Conservation (phyloP, 768 basidiomycete genomes). For the Trametes meyenii region DNA sequence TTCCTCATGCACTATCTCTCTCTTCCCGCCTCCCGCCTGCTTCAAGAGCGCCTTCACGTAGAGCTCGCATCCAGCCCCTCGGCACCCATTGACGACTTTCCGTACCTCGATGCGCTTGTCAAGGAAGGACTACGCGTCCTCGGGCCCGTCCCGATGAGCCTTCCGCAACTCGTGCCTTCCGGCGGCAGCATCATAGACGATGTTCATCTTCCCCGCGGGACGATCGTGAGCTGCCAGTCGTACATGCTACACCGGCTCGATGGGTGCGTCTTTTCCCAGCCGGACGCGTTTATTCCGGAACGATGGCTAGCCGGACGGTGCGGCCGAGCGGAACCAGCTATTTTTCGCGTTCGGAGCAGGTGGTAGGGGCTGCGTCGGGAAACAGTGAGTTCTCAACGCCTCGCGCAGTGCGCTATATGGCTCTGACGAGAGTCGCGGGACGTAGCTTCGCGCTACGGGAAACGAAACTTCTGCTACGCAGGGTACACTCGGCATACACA, state of each 20-base stretch:
- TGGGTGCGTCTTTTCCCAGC: slow-evolving; percentile 81
- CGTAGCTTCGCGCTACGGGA: slow-evolving; percentile 27
- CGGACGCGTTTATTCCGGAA: slow-evolving; percentile 82
- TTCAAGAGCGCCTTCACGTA: slow-evolving; percentile 24
- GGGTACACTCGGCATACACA: slow-evolving; percentile 20
- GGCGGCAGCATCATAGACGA: slow-evolving; percentile 85
- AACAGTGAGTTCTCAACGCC: slow-evolving; percentile 18
- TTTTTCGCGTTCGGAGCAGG: slow-evolving; percentile 61
- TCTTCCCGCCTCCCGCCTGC: slow-evolving; percentile 13
- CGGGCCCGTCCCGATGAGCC: slow-evolving; percentile 92
- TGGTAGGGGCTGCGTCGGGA: slow-evolving; percentile 28
- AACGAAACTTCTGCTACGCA: slow-evolving; percentile 27
- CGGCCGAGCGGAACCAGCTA: slow-evolving; percentile 90
- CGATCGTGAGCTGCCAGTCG: slow-evolving; percentile 95
- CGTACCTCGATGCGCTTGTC: slow-evolving; percentile 88
- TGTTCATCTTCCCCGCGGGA: slow-evolving; percentile 86
- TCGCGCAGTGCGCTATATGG: not conserved
- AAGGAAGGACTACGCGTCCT: slow-evolving; percentile 91
- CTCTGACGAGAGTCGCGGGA: not conserved
- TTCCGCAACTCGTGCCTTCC: slow-evolving; percentile 86
- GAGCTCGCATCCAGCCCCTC: slow-evolving; percentile 56
- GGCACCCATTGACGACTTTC: slow-evolving; percentile 86
- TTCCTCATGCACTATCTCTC: slow-evolving; percentile 30
- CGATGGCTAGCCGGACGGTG: slow-evolving; percentile 85
- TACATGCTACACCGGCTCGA: slow-evolving; percentile 82